These are phyloP conservation scores for Croton setiger DNA, from an alignment of 441 rosid genomes.

Conservation along the genomic window DNA sequence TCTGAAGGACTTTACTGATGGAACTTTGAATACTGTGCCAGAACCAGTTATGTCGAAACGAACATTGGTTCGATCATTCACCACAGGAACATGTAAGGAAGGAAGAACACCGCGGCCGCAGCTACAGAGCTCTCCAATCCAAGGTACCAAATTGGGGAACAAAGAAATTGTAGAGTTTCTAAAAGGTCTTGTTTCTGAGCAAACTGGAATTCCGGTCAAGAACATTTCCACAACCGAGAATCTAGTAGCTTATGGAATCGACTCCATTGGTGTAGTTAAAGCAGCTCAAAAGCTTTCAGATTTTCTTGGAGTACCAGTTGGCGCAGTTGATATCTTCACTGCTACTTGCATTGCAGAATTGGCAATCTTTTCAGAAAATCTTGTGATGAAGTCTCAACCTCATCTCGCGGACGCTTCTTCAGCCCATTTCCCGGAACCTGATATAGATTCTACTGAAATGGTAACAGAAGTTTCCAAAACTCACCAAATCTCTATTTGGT, in stretches of 20 bases:
- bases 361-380: conserved; percentile 58
- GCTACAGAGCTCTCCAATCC: conserved; percentile 27
- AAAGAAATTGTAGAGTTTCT: conserved; percentile 51
- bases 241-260: conserved; percentile 67
- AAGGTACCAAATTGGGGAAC: conserved; percentile 30
- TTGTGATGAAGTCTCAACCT: conserved; percentile 48
- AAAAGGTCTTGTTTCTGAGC: conserved; percentile 47
- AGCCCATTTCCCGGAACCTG: conserved; percentile 30
- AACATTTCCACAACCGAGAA: conserved; percentile 51
- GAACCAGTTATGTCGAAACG: conserved; percentile 38
- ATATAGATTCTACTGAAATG: conserved; percentile 29
- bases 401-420: conserved; percentile 25
- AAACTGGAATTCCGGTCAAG: conserved; percentile 43
- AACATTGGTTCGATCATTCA: conserved; percentile 40
- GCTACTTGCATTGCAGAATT: conserved; percentile 64
- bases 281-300: conserved; percentile 74
- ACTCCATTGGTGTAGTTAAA: conserved; percentile 68
- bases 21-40: conserved; percentile 41
- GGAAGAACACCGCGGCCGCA: conserved; percentile 43
- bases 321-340: conserved; percentile 72
- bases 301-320: conserved; percentile 61
- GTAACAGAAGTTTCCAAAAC: conserved; percentile 37
- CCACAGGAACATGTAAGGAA: conserved; percentile 50
- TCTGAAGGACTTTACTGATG: conserved; percentile 57
- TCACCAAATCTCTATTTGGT: conserved; percentile 39